Base-by-base conservation (phyloP, 257 asterid species). In the Schizonepeta tenuifolia region DNA sequence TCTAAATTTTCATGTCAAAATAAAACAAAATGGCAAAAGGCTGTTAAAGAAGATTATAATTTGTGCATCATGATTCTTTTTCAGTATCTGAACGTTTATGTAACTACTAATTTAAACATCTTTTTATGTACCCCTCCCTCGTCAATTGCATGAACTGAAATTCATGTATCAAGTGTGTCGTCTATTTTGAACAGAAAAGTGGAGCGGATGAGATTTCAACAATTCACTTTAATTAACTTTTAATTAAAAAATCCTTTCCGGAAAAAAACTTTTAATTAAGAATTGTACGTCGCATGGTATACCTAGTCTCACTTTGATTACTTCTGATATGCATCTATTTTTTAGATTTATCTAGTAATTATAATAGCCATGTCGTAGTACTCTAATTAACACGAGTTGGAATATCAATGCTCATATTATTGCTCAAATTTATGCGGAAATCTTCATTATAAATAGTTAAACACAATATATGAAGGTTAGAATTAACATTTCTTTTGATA, bases 1-100 rank as follows among this genome's bases (percentile, higher is more conserved):
- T 72, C 78, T 57, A 77, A 77, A 72, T 35, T 71, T 44, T 72
- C 61, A 77, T 71, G 78, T 67, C 78, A 50, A 54, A 55, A 70
- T 22, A 35, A 36, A 47, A 59, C 70, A 65, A 65, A 55, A 69
- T 14, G 72, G 63, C 7, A 17, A 11, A 43, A 22, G 15, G 7
- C 11, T 1, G 6, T 22, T 5, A 24, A n/a, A 11, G 38, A 51
- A 9, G 0, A 21, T 4, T 12, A 22, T 4, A 14, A 10, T 6
- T 47, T 31, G 6, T 3, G 22, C 9, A 54, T 3, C 31, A 69
- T 54, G 5, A 55, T 11, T 35, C 0, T 33, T n/a, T 3, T 18
- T 62, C 10, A 17, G 26, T 59, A 33, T 59, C 66, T 59, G 15
- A 58, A 55, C 22, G 61, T 22, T 55, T 55, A 26, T 51, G 17